Evolutionary conservation across 495 filamentous ascomycete species (phyloP).

Genomic region (Neurospora sp.): DNA sequence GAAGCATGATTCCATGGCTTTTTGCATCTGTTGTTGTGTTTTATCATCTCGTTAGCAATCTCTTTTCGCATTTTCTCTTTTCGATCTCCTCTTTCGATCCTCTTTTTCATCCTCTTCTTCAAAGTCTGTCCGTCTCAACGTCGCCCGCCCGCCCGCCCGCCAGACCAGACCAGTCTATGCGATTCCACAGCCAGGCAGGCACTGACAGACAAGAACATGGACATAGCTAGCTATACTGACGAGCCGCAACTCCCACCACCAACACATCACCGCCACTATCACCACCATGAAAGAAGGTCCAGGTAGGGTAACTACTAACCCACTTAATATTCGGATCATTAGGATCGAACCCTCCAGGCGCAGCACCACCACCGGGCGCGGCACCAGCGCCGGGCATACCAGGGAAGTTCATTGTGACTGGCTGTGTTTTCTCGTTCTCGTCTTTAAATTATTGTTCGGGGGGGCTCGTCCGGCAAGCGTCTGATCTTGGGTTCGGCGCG

Average conservation of each 20-base stretch:
- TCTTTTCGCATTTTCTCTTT: background rate
- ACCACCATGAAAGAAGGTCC: background rate
- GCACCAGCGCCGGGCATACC: slow-evolving; percentile 8
- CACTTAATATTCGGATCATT: slow-evolving; percentile 35
- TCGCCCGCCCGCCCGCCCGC: background rate
- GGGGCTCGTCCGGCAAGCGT: no score
- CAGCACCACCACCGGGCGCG: background rate
- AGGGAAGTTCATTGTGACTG: slow-evolving; percentile 15
- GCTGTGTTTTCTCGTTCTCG: no score
- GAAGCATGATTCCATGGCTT: slow-evolving; percentile 80
- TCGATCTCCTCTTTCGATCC: background rate
- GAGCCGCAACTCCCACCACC: background rate
- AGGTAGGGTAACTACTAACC: slow-evolving; percentile 1
- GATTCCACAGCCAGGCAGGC: background rate
- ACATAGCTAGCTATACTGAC: background rate
- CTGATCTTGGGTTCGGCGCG: no score
- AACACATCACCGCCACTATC: background rate
- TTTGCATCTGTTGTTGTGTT: slow-evolving; percentile 57
- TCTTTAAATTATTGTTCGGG: no score
- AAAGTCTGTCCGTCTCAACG: background rate
- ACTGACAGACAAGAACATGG: background rate
- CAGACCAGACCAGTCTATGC: background rate
- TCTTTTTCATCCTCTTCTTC: background rate
- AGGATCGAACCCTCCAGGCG: slow-evolving; percentile 19
- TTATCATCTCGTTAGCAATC: slow-evolving; percentile 4